phyloP scores from a whole-genome alignment of 2,329 filamentous ascomycete species.

The Juglanconis oblonga region DNA sequence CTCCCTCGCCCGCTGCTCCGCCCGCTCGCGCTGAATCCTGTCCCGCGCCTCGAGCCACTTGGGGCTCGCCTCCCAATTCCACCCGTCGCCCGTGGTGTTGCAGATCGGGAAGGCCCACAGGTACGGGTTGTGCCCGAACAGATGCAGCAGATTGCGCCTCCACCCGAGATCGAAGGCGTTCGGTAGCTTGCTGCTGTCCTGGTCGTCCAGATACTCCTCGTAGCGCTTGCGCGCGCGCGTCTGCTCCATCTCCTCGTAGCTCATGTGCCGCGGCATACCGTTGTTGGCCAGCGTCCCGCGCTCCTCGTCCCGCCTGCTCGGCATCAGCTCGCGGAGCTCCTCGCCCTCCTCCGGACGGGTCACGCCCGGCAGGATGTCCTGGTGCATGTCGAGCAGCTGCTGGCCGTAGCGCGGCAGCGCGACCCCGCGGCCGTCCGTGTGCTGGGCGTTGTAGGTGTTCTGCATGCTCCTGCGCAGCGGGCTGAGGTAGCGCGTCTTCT shows the following conservation, averaged over 20 bases:
- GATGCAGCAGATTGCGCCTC: constrained; percentile 72
- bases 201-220: constrained; percentile 80
- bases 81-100: constrained; percentile 88
- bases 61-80: constrained; percentile 84
- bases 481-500: constrained; percentile 91
- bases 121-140: constrained; percentile 71
- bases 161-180: constrained; percentile 92
- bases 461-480: constrained; percentile 71
- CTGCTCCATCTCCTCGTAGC: constrained; percentile 55
- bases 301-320: constrained; percentile 15
- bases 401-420: constrained; percentile 62
- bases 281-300: background rate
- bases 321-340: constrained; percentile 36
- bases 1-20: constrained; percentile 62
- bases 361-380: constrained; percentile 76
- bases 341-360: constrained; percentile 82
- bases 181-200: constrained; percentile 82
- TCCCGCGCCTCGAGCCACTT: constrained; percentile 74
- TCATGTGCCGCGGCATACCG: constrained; percentile 41
- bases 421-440: constrained; percentile 46
- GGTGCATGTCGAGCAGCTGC: constrained; percentile 76
- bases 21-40: constrained; percentile 53
- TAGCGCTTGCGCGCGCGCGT: constrained; percentile 53
- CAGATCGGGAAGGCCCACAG: constrained; percentile 79
- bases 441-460: constrained; percentile 55